Conservation (phyloP, 768 basidiomycete species). For the Ramaria rubella region DNA sequence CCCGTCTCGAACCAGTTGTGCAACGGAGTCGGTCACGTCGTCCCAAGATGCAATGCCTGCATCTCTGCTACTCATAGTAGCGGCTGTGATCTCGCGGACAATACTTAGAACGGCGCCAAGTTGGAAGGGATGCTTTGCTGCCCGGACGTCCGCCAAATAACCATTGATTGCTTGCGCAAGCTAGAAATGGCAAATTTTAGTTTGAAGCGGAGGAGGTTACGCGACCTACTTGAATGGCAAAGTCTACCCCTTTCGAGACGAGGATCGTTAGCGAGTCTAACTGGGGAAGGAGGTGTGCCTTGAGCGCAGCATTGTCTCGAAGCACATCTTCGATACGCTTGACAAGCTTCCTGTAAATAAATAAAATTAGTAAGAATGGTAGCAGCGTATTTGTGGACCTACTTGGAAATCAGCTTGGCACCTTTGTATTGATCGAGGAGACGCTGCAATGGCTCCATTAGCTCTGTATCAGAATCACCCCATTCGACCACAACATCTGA, state of each 20-base stretch:
- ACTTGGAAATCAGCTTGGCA: constrained; percentile 78
- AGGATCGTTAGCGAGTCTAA: constrained; percentile 65
- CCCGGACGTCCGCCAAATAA: constrained; percentile 75
- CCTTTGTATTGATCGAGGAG: constrained; percentile 77
- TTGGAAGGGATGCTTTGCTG: constrained; percentile 72
- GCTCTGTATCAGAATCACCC: constrained; percentile 66
- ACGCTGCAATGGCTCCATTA: constrained; percentile 77
- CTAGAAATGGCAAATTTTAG: constrained; percentile 32
- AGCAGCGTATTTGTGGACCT: constrained; percentile 18
- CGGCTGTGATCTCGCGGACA: constrained; percentile 65
- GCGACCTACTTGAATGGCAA: constrained; percentile 73
- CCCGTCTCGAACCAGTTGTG: constrained; percentile 64
- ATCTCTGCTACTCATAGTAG: constrained; percentile 61
- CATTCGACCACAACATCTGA: constrained; percentile 68
- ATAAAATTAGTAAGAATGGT: neutral
- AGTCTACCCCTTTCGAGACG: constrained; percentile 79
- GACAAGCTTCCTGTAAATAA: constrained; percentile 68
- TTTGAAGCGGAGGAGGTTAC: neutral
- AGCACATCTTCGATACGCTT: constrained; percentile 79
- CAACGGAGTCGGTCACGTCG: constrained; percentile 61
- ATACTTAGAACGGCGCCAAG: constrained; percentile 62
- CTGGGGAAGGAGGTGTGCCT: constrained; percentile 61
- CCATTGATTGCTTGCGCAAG: constrained; percentile 86
- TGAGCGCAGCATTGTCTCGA: constrained; percentile 64
- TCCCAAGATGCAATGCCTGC: constrained; percentile 72